Evolutionary conservation across 2,329 filamentous ascomycete species (phyloP), one percentile per base, ranked within the genome.

Genomic region (Daldinia eschscholtzii): DNA sequence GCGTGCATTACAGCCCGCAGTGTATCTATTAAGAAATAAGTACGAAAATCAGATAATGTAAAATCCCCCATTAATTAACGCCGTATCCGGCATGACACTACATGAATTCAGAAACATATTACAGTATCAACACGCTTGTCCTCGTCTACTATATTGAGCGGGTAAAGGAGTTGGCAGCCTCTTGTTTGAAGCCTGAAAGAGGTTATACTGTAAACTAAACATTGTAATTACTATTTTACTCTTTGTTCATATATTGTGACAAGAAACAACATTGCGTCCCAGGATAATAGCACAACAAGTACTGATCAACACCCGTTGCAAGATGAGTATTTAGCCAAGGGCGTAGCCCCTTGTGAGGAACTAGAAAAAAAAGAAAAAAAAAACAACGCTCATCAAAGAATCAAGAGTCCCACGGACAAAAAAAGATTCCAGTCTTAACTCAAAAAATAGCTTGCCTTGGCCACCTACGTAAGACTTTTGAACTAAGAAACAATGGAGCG

Each of bases 11-110:
- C 41, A 44, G 64, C 60, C 46, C 57, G 55, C 20, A 58, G 53
- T 58, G 58, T 55, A 61, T 52, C 48, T 30, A 50, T 53, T 55
- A 61, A 60, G 37, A 62, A 58, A 37, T 46, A 62, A 56, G 41
- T 52, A 61, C 52, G 61, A 62, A 52, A 35, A 48, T 39, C 28
- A 57, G 58, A 39, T 57, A 55, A 33, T 64, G 50, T 60, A 53
- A 50, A 50, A 56, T 9, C 23, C 20, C 33, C 35, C 33, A 58
- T 30, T 37, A 57, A 7, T 35, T 23, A 13, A 23, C 28, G 39
- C 59, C 37, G 44, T 41, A 48, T 48, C 15, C 37, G 28, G n/a
- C 39, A 55, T 33, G 28, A 28, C 12, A 15, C 9, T 30, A 46
- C 33, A 20, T 15, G 30, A 35, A 30, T 55, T 6, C 6, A 35